Base-by-base conservation (phyloP, 768 basidiomycete species). In the Termitomyces sp. region DNA sequence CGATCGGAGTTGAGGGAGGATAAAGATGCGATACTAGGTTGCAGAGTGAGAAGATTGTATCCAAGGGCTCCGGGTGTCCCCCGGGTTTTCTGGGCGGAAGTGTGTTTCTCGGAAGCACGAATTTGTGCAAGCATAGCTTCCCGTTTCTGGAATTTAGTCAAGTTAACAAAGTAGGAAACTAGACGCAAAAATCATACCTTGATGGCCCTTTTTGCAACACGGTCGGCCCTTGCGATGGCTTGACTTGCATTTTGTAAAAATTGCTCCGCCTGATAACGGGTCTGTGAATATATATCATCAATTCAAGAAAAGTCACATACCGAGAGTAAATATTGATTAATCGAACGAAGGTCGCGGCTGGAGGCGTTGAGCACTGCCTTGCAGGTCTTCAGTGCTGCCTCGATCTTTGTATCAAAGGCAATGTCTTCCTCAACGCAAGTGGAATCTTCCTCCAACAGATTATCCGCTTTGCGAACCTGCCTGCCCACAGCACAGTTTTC, bases 181-280 rank as follows among this genome's bases (percentile, higher is more conserved):
- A 43, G 36, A 12, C 51, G 39, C 61, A 52, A 40, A 29, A 15
- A 62, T 48, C 76, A 53, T 58, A 83, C 86, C 71, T 80, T 78
- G 52, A 87, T 64, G 15, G 80, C 81, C 53, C 79, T 73, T 53
- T 75, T 78, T 22, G 83, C 74, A 11, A 86, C 75, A 27, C 81
- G 73, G 54, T 85, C 85, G 4, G 80, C 76, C 50, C 84, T 76
- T 31, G 75, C 71, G 27, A 86, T 76, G n/a, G 78, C 81, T 50
- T 81, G 80, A 56, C 76, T 74, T 18, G 83, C 78, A 25, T 77
- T 69, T 27, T 76, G 68, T 52, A 85, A 75, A 62, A 82, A 78
- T 56, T 84, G 74, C 45, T 85, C 80, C 15, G 82, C 81, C 83
- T 86, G 54, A 31, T 45, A 60, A 23, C 20, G 39, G 36, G 23